Percentiles rank a stretch among this genome's conserved stretches.
phyloP scores from a whole-genome alignment of 768 basidiomycete genomes.

The Hericium erinaceus region DNA sequence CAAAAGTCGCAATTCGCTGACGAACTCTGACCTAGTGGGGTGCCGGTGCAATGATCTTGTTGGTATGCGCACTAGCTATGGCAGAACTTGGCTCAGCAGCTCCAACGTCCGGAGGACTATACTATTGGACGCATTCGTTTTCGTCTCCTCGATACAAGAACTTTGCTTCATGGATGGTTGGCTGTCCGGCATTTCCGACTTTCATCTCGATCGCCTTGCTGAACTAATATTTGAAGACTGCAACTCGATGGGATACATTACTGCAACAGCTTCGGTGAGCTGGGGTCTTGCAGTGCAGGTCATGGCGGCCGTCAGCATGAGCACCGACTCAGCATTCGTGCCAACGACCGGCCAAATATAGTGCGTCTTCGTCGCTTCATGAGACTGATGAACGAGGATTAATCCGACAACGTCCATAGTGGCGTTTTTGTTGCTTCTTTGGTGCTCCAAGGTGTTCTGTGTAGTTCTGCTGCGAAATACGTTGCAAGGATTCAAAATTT shows the following conservation, averaged over 20 bases:
- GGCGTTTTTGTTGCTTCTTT: conserved; percentile 26
- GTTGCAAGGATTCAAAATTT: conserved; percentile 52
- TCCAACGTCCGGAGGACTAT: conserved; percentile 28
- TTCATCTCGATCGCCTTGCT: too few species aligned
- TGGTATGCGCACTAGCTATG: conserved; percentile 25
- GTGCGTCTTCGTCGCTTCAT: neutral
- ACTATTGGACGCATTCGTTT: conserved; percentile 29
- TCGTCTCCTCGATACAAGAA: conserved; percentile 23
- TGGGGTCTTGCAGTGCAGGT: conserved; percentile 32
- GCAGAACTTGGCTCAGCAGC: conserved; percentile 27
- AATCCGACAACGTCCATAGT: conserved; percentile 7
- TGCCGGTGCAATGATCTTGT: conserved; percentile 22
- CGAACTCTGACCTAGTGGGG: conserved; percentile 20
- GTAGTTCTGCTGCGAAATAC: conserved; percentile 46
- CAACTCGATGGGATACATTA: conserved; percentile 28
- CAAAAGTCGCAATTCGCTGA: neutral
- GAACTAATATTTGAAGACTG: conserved; percentile 14
- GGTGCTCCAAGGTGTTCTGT: conserved; percentile 28
- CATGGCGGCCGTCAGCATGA: conserved; percentile 29
- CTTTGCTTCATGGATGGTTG: conserved; percentile 32
- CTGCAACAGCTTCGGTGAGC: conserved; percentile 24
- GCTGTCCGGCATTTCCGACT: conserved; percentile 19
- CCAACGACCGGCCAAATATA: conserved; percentile 18
- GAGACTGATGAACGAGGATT: neutral
- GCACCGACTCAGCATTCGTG: conserved; percentile 17